Evolutionary conservation across 768 basidiomycete species (phyloP), one percentile per base, ranked within the genome.

Genomic region (Lentinula sp.): DNA sequence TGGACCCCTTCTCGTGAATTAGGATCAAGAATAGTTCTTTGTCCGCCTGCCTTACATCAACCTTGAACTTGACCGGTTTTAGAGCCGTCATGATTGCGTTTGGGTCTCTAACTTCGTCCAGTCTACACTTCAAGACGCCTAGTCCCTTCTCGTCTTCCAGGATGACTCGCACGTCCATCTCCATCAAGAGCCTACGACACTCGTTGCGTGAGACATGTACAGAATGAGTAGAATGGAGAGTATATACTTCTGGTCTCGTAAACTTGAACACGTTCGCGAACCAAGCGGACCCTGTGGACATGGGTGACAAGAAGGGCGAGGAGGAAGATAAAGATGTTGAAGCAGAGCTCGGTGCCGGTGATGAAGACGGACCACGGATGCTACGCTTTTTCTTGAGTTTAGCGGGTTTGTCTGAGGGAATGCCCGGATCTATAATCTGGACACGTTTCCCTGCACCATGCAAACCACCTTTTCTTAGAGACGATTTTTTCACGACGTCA

Each of bases 211-310:
- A 90, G 43, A 80, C 84, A 63, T 84, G 78, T 10, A 79, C 71
- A 61, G 87, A 84, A 59, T 81, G 78, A 13, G 78, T 71, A 4
- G 88, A 92, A 46, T 83, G 71, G 10, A 95, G 76, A 40, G 66
- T 72, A 61, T 83, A 84, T 34, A 74, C 78, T 34, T 84, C 75
- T 0, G 91, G 85, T 67, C 88, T 92, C 76, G 59, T 5, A 43
- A 93, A 87, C 70, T 84, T 89, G 82, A 98, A 95, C 45, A 97
- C 81, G 67, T 87, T 90, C 48, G 86, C 85, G 63, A 99, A 84
- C 96, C 95, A 98, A 18, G 63, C 84, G 83, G 73, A 81, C 87
- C 60, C 69, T 16, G 61, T 62, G 57, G 66, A 74, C 73, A 59
- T 78, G 76, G 32, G 81, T 73, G 48, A 78, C 3, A 79, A 74